Conservation (phyloP, 108 stramenopile genomes). For the Skeletonema potamos region DNA sequence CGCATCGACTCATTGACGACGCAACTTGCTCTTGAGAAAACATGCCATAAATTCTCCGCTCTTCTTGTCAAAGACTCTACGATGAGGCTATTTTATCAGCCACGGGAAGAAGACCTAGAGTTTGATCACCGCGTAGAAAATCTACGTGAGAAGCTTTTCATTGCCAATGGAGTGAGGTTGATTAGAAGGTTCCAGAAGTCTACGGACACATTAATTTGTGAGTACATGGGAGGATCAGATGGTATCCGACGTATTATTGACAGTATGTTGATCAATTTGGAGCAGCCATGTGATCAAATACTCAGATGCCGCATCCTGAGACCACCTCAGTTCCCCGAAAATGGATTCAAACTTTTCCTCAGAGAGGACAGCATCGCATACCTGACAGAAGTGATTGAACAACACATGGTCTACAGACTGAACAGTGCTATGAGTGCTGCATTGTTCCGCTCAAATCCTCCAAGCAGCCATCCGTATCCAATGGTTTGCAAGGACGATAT, state of each 20-base stretch:
- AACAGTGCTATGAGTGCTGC: background rate
- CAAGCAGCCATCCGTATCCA: background rate
- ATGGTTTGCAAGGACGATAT: background rate
- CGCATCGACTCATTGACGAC: background rate
- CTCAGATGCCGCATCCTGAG: background rate
- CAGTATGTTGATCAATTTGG: background rate
- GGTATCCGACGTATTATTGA: background rate
- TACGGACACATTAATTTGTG: background rate
- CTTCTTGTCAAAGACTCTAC: background rate
- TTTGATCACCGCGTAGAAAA: background rate
- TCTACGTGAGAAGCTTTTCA: background rate
- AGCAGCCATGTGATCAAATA: background rate
- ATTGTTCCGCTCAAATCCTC: background rate
- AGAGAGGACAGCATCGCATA: conserved; percentile 5
- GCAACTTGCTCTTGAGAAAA: conserved; percentile 1
- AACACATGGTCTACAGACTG: background rate
- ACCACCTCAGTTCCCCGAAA: background rate
- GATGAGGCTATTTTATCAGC: background rate
- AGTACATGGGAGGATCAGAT: background rate
- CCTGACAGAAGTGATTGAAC: background rate
- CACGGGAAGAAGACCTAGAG: background rate
- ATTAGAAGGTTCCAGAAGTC: background rate
- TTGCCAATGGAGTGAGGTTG: background rate
- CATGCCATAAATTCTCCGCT: background rate
- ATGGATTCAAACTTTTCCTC: conserved; percentile 3